Base-by-base conservation (phyloP, 192 early-diverging fungal species). In the Coemansia sp. region DNA sequence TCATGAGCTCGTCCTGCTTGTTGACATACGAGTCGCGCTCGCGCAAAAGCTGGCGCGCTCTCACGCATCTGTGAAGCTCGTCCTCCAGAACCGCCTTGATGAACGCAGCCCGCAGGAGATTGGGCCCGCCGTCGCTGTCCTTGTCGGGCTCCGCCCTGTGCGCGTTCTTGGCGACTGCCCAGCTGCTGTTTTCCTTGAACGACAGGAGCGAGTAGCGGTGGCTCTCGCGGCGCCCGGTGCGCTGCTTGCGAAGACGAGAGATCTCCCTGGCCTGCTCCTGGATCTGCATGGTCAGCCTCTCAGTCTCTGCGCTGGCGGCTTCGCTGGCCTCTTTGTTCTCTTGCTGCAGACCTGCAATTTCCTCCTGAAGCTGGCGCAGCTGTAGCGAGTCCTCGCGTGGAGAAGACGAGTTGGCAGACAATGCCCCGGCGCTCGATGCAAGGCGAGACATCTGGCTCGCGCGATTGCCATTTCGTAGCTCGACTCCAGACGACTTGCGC, bases 231-330 rank as follows among this genome's bases (percentile, higher is more conserved):
- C 64, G 73, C 0, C 71, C 70, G 0, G 69, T 72, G 60, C 51
- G 67, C 50, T 74, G 60, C 27, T 63, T 62, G 47, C 78, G 72
- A 29, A 74, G 78, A 1, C 67, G 60, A 13, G 73, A 51, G 8
- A 75, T 72, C 45, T 81, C 78, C 47, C 61, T 60, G 16, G 72
- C 78, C 30, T 75, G 69, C 25, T 81, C 67, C 32, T 81, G 78
- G 53, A 75, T 65, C 57, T 75, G 78, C 54, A 67, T 52, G 0
- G 72, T 57, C 36, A 75, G 60, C 3, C 67, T 65, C 53, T 72
- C 73, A 2, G 46, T 58, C 47, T 75, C 78, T 13, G 64, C 36
- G 16, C 36, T 71, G 18, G 65, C 55, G 7, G 47, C 23, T 39
- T 64, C 55, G 13, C 48, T 45, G 4, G 64, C 47, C 16, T 28